A percentile compares a stretch with the other conserved stretches of the same genome.
Conservation (phyloP, 1,139 yeast genomes). For the Hyphopichia burtonii region DNA sequence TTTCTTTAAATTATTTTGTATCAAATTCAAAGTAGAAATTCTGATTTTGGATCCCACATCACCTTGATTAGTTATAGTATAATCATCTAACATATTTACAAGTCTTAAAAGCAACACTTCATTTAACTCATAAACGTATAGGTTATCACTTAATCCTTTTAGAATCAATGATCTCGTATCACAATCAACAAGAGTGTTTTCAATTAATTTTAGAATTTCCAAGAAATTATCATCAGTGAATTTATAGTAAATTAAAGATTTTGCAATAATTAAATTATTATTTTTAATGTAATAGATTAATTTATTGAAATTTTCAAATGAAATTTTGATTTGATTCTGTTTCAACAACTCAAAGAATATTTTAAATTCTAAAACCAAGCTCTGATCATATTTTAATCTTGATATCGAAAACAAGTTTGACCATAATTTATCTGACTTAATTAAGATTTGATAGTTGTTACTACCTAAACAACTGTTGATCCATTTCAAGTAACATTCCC, state of each 20-base stretch:
- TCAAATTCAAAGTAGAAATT: conserved; percentile 41
- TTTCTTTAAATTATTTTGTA: conserved; percentile 23
- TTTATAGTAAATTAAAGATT: conserved; percentile 27
- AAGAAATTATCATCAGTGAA: conserved; percentile 9
- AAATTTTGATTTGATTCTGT: conserved; percentile 11
- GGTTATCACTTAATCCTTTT: conserved; percentile 3
- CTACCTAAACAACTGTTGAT: conserved; percentile 9
- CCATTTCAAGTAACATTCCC: conserved; percentile 31
- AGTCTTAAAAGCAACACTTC: conserved; percentile 14
- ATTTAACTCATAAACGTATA: conserved; percentile 1
- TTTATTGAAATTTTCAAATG: conserved; percentile 14
- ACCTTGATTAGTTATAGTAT: conserved; percentile 67
- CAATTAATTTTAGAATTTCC: conserved; percentile 15
- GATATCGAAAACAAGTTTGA: conserved; percentile 16
- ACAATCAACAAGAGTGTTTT: conserved; percentile 19
- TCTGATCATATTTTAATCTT: conserved; percentile 12
- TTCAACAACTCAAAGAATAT: conserved; percentile 17
- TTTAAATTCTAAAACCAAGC: conserved; percentile 20
- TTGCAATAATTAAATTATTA: conserved; percentile 32
- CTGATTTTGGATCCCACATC: conserved; percentile 80
- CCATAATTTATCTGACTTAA: conserved; percentile 12
- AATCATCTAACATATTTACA: conserved; percentile 52
- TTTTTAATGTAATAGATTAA: conserved; percentile 25
- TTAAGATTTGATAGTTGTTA: background rate
- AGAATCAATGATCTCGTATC: conserved; percentile 20